Evolutionary conservation across 192 early-diverging fungal species (phyloP).

Genomic region (Diversispora eburnea): DNA sequence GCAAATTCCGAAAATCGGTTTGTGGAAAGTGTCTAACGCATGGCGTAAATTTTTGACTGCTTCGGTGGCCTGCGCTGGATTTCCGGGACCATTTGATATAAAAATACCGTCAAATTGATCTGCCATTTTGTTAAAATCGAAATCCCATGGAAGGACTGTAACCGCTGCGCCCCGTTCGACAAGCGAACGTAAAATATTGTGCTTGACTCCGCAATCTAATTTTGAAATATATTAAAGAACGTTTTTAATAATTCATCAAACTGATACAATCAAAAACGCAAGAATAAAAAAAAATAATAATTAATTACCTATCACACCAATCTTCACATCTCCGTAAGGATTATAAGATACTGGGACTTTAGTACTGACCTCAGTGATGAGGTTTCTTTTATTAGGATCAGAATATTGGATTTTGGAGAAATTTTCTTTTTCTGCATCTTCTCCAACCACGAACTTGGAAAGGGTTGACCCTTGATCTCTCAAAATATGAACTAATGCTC

Average conservation of each 20-base stretch:
- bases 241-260: not conserved
- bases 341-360: conserved; percentile 68
- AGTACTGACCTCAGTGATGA: conserved; percentile 79
- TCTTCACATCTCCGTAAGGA: conserved; percentile 70
- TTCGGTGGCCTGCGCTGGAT: conserved; percentile 63
- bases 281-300: conserved; percentile 15
- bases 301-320: conserved; percentile 57
- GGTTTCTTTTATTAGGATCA: conserved; percentile 74
- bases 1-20: conserved; percentile 96
- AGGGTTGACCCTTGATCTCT: conserved; percentile 85
- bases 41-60: conserved; percentile 70
- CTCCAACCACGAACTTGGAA: conserved; percentile 68
- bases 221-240: not conserved
- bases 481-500: conserved; percentile 80
- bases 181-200: conserved; percentile 88
- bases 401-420: conserved; percentile 44
- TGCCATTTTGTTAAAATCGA: conserved; percentile 59
- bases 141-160: conserved; percentile 86
- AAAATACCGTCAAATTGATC: conserved; percentile 83
- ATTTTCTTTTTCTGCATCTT: conserved; percentile 45
- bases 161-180: conserved; percentile 76
- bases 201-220: conserved; percentile 86
- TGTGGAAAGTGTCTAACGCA: conserved; percentile 57
- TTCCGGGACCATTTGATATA: conserved; percentile 90
- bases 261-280: not conserved